Evolutionary conservation across 2,329 filamentous ascomycete genomes (phyloP).

Genomic region (Aspergillus fumigatiaffinis): DNA sequence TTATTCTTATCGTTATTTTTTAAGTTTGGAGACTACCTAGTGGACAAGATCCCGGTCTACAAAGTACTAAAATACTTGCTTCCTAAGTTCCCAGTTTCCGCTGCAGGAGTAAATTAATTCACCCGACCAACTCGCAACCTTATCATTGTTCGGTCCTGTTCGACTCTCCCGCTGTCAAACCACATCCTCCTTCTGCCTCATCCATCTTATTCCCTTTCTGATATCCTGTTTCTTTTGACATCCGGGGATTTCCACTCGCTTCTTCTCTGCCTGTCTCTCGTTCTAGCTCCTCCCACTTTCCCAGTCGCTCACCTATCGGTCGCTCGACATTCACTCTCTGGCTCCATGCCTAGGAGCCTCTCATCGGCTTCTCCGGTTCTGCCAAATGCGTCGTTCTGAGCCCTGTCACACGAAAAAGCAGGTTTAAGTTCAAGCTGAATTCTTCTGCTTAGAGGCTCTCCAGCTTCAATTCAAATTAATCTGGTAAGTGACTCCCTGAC

Average conservation of each 20-base stretch:
- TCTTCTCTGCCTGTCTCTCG: background rate
- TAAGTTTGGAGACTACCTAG: background rate
- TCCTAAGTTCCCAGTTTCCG: background rate
- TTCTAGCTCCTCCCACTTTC: background rate
- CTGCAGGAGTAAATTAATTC: background rate
- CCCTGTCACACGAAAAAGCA: background rate
- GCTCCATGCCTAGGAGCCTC: background rate
- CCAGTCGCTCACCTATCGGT: background rate
- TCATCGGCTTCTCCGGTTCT: background rate
- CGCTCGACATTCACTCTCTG: background rate
- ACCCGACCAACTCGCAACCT: background rate
- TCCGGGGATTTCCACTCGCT: background rate
- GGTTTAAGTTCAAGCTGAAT: background rate
- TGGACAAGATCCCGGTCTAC: background rate
- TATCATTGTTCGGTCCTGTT: background rate
- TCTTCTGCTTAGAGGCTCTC: background rate
- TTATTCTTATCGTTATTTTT: background rate
- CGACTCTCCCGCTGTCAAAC: background rate
- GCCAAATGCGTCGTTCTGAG: background rate
- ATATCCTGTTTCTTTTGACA: background rate
- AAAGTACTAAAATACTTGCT: background rate
- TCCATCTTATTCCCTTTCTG: background rate
- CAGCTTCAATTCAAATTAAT: background rate
- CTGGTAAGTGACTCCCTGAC: background rate
- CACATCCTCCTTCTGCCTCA: background rate